These are phyloP conservation scores for Aureobasidium uvarum DNA, from an alignment of 2,329 filamentous ascomycete genomes.

Conservation along the genomic window DNA sequence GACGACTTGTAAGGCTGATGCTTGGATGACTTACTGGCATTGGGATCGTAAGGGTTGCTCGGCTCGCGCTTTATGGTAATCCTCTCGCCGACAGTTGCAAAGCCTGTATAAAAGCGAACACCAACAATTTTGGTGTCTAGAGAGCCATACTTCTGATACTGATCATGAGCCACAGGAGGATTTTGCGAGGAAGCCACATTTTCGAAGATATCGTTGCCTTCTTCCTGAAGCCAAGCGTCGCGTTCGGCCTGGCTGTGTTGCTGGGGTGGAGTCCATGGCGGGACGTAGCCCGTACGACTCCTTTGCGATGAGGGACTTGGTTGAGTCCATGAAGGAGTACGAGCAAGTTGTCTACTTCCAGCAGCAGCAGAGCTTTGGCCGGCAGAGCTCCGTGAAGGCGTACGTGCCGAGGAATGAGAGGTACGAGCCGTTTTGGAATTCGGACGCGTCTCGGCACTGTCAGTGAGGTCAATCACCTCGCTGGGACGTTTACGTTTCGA, in stretches of 20 bases:
- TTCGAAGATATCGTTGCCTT: slow-evolving; percentile 34
- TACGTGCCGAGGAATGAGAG: background rate
- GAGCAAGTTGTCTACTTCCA: background rate
- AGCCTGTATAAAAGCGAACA: slow-evolving; percentile 56
- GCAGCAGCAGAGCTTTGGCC: background rate
- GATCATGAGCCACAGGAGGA: slow-evolving; percentile 29
- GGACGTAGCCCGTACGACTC: background rate
- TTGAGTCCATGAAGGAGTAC: slow-evolving; percentile 18
- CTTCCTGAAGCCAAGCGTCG: slow-evolving; percentile 30
- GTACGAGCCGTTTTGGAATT: slow-evolving; percentile 21
- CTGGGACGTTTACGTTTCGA: slow-evolving; percentile 19
- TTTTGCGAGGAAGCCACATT: slow-evolving; percentile 35
- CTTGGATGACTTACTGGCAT: slow-evolving; percentile 16
- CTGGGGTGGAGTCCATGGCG: slow-evolving; percentile 8
- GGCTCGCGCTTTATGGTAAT: slow-evolving; percentile 65
- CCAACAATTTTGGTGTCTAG: slow-evolving; percentile 59
- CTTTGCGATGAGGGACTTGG: slow-evolving; percentile 7
- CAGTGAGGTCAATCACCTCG: slow-evolving; percentile 24
- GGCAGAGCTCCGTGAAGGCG: slow-evolving; percentile 16
- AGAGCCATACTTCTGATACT: slow-evolving; percentile 37
- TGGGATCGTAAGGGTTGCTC: slow-evolving; percentile 50
- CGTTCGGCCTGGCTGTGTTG: slow-evolving; percentile 24
- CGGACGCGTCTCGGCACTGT: slow-evolving; percentile 8
- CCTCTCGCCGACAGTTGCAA: slow-evolving; percentile 44
- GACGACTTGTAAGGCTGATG: slow-evolving; percentile 29